Evolutionary conservation across 768 basidiomycete species (phyloP).

Genomic region (Podaxis sp.): DNA sequence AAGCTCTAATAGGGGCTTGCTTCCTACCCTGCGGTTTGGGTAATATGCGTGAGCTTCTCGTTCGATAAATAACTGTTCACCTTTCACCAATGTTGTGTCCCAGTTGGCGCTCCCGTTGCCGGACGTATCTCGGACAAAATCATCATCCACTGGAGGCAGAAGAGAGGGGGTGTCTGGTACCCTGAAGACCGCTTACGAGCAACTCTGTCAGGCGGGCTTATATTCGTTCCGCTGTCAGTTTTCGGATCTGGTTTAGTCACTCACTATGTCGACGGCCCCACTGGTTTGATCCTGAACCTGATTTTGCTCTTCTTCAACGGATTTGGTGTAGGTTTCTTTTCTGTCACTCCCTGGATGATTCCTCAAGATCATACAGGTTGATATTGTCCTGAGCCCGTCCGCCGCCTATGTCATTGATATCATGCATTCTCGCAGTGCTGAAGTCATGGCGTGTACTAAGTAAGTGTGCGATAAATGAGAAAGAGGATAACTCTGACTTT

Average conservation of each 20-base stretch:
- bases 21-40: conserved; percentile 57
- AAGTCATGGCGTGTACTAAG: conserved; percentile 53
- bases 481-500: neutral
- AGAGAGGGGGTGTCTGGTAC: conserved; percentile 53
- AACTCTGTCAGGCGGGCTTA: conserved; percentile 36
- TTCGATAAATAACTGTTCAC: neutral
- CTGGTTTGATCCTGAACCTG: conserved; percentile 46
- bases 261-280: conserved; percentile 40
- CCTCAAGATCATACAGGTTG: conserved; percentile 34
- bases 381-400: conserved; percentile 49
- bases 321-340: conserved; percentile 46
- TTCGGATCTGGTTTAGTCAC: conserved; percentile 44
- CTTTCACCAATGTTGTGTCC: neutral
- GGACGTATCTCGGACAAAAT: conserved; percentile 55
- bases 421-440: conserved; percentile 58
- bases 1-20: conserved; percentile 52
- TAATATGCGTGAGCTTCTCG: conserved; percentile 43
- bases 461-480: conserved; percentile 21
- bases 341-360: neutral
- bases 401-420: conserved; percentile 59
- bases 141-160: conserved; percentile 42
- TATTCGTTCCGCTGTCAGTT: conserved; percentile 51
- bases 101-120: conserved; percentile 58
- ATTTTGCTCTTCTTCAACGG: conserved; percentile 58
- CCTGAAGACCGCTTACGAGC: conserved; percentile 67